phyloP scores from a whole-genome alignment of 371 early-diverging fungal species.

The Basidiobolus meristosporus region DNA sequence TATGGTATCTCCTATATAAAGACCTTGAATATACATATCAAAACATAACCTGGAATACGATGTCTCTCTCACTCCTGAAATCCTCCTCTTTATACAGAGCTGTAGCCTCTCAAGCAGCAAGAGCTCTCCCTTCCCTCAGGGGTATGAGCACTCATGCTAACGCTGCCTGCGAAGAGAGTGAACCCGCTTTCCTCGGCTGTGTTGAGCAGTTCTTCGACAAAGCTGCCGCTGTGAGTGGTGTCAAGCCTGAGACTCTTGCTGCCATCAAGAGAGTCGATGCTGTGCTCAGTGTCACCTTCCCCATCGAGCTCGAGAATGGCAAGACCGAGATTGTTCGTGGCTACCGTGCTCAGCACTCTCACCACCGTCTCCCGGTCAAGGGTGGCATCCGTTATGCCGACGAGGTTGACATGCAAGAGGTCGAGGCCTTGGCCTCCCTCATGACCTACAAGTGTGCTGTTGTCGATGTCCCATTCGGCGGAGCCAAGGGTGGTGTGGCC shows the following conservation, averaged over 20 bases:
- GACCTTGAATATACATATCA: too few relatives aligned
- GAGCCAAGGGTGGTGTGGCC: too few relatives aligned
- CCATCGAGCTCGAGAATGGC: conserved; percentile 57
- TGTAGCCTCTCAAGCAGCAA: too few relatives aligned
- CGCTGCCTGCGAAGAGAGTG: conserved; percentile 40
- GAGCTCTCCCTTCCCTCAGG: too few relatives aligned
- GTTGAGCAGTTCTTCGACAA: conserved; percentile 61
- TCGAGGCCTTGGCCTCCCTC: conserved; percentile 52
- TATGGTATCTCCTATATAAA: too few relatives aligned
- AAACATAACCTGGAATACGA: too few relatives aligned
- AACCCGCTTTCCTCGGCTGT: conserved; percentile 57
- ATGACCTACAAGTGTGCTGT: conserved; percentile 90
- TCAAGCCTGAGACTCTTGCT: conserved; percentile 38
- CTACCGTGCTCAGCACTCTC: conserved; percentile 79
- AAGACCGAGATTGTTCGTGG: conserved; percentile 55
- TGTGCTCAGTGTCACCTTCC: conserved; percentile 67
- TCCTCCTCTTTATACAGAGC: too few relatives aligned
- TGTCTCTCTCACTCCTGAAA: too few relatives aligned
- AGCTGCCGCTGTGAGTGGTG: conserved; percentile 53
- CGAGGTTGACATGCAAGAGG: conserved; percentile 89
- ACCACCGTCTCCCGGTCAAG: conserved; percentile 69
- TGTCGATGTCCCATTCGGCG: conserved; percentile 81
- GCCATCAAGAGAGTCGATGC: conserved; percentile 66
- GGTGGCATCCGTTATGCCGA: too few relatives aligned
- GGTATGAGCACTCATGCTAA: too few relatives aligned